phyloP scores from a whole-genome alignment of 2,329 filamentous ascomycete species.

The Penicillium sp. region DNA sequence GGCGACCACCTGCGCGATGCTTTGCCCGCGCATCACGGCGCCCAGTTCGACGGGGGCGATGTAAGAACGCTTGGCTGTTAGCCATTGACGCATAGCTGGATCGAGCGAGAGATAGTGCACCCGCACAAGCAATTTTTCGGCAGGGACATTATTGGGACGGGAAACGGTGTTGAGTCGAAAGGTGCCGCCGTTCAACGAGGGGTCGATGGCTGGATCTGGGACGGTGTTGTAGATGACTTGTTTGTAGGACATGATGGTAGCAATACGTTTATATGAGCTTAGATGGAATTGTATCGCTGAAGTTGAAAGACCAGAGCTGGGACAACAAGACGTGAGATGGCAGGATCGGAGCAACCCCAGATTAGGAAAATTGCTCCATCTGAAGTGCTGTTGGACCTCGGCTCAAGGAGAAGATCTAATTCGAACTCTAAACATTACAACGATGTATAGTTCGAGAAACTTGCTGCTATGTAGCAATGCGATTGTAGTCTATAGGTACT shows the following conservation, averaged over 20 bases:
- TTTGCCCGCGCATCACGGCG: constrained; percentile 61
- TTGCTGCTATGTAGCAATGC: too few species aligned
- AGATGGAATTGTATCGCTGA: background rate
- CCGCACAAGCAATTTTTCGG: constrained; percentile 56
- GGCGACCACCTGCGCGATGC: constrained; percentile 54
- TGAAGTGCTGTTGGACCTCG: constrained; percentile 14
- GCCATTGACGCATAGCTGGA: constrained; percentile 70
- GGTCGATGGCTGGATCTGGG: constrained; percentile 33
- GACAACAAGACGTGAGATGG: constrained; percentile 1
- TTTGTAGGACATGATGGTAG: constrained; percentile 30
- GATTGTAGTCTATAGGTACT: too few species aligned
- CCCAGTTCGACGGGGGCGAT: constrained; percentile 62
- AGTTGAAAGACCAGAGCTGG: background rate
- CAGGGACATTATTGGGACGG: constrained; percentile 26
- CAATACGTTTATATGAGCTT: too few species aligned
- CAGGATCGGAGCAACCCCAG: constrained; percentile 19
- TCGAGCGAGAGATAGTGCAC: constrained; percentile 63
- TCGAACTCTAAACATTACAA: background rate
- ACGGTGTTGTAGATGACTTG: constrained; percentile 35
- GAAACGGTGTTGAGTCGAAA: constrained; percentile 30
- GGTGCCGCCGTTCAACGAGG: constrained; percentile 32
- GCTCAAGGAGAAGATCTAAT: constrained; percentile 2
- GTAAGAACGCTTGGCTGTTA: constrained; percentile 58
- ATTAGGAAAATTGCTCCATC: constrained; percentile 24
- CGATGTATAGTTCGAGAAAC: background rate